phyloP scores from a whole-genome alignment of 192 early-diverging fungal genomes.

The Dimargaris verticillata region DNA sequence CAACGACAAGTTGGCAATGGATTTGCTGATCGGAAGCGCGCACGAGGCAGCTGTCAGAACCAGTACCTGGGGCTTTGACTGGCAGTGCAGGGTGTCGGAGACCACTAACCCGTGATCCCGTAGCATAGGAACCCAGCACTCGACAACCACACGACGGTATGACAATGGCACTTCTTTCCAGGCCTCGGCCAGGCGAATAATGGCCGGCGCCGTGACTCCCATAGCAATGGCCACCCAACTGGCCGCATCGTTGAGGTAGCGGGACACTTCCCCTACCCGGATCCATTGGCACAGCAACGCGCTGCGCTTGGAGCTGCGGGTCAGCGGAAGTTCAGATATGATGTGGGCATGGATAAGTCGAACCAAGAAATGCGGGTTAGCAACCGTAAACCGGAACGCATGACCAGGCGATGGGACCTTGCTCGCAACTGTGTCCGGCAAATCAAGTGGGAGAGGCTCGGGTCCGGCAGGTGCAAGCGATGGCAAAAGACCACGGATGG shows the following conservation, averaged over 20 bases:
- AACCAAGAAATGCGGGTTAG: constrained; percentile 55
- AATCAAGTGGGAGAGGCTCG: constrained; percentile 10
- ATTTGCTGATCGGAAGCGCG: background rate
- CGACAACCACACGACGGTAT: constrained; percentile 29
- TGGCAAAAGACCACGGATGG: constrained; percentile 4
- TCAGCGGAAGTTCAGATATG: constrained; percentile 35
- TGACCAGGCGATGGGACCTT: constrained; percentile 12
- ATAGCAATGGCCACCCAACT: constrained; percentile 50
- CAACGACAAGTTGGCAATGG: background rate
- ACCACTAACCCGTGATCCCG: constrained; percentile 33
- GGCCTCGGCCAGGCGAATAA: constrained; percentile 46
- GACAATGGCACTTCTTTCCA: constrained; percentile 41
- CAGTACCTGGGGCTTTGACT: background rate
- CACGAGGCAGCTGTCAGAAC: background rate
- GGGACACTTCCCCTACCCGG: constrained; percentile 33
- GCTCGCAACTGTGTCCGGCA: constrained; percentile 12
- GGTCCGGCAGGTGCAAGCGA: constrained; percentile 13
- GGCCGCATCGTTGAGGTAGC: constrained; percentile 39
- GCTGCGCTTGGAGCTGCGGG: constrained; percentile 26
- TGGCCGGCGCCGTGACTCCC: constrained; percentile 44
- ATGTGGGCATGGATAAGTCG: constrained; percentile 50
- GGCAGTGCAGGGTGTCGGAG: constrained; percentile 16
- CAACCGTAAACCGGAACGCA: constrained; percentile 31
- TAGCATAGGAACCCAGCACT: constrained; percentile 42
- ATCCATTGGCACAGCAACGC: constrained; percentile 53